phyloP scores from a whole-genome alignment of 306 rosid species.

The Lablab purpureus region DNA sequence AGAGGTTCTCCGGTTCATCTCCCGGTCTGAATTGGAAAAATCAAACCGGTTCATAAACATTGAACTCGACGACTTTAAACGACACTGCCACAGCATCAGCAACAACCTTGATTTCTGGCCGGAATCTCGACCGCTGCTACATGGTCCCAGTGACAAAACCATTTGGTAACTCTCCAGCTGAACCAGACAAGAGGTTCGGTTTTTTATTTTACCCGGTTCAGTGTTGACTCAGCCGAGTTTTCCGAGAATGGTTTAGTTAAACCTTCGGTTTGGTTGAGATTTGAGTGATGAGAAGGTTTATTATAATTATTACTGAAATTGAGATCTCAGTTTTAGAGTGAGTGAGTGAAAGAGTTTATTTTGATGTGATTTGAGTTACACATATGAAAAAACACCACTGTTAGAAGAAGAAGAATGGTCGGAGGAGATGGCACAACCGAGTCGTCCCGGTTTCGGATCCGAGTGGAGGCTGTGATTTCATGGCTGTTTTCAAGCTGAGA shows the following conservation, averaged over 20 bases:
- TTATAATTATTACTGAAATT: no score
- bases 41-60: conserved; percentile 58
- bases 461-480: conserved; percentile 51
- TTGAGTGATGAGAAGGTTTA: background rate
- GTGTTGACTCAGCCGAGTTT: conserved; percentile 45
- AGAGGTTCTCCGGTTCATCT: conserved; percentile 67
- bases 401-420: background rate
- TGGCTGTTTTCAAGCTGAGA: conserved; percentile 25
- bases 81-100: conserved; percentile 65
- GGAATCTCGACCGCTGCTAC: conserved; percentile 85
- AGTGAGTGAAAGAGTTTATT: conserved; percentile 43
- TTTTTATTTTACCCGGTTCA: background rate
- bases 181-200: background rate
- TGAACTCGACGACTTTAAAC: conserved; percentile 67
- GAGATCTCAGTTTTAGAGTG: background rate
- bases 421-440: conserved; percentile 78
- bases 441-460: conserved; percentile 87
- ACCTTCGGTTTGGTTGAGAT: background rate
- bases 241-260: background rate
- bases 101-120: conserved; percentile 71
- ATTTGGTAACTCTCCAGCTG: conserved; percentile 52
- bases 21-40: conserved; percentile 59
- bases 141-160: conserved; percentile 64
- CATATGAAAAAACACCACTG: background rate
- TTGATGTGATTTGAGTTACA: background rate